Base-by-base conservation (phyloP, 1,284 basidiomycete genomes). In the Cutaneotrichosporon spelunceum region DNA sequence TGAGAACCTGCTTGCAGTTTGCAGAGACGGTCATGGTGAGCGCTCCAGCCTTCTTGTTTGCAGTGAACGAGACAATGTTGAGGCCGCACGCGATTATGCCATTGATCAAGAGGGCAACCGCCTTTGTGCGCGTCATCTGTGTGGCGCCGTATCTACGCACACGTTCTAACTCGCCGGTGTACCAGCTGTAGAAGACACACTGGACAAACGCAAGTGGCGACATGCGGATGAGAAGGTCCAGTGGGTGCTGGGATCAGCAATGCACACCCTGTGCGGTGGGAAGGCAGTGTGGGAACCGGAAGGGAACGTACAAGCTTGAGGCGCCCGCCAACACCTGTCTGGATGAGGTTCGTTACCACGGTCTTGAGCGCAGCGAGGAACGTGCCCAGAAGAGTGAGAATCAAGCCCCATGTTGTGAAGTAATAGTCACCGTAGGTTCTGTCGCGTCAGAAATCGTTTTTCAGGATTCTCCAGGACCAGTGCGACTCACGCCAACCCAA, bases 301-400 rank as follows among this genome's bases (percentile, higher is more conserved):
- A 26, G 6, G 42, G 16, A 29, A 67, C 74, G 66, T 39, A 75
- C 73, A 8, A 79, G 73, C 64, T 76, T 79, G 24, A 80, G 69
- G 21, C 78, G 69, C 2, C 76, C 76, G 4, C 78, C 78, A 14
- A 71, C 73, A 11, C 79, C 79, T 1, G 79, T 80, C 67, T 82
- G 90, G 7, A 93, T 86, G 61, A 90, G 79, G 74, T 92, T 91
- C 14, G 93, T 95, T 60, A 88, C 86, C 56, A 96, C 88, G 0
- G 93, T 94, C 78, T 96, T 96, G 59, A 94, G 79, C 4, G 93
- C 89, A 4, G 93, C 93, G 34, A 97, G 84, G 62, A 94, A 78
- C 0, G 93, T 91, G 42, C 93, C 93, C 16, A 93, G 79, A 19
- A 96, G 82, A 0, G 93, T 96, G 23, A 97, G 82, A 68, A 89